Base-by-base conservation (phyloP, 208 protist genomes). In the Naegleria gruberi region DNA sequence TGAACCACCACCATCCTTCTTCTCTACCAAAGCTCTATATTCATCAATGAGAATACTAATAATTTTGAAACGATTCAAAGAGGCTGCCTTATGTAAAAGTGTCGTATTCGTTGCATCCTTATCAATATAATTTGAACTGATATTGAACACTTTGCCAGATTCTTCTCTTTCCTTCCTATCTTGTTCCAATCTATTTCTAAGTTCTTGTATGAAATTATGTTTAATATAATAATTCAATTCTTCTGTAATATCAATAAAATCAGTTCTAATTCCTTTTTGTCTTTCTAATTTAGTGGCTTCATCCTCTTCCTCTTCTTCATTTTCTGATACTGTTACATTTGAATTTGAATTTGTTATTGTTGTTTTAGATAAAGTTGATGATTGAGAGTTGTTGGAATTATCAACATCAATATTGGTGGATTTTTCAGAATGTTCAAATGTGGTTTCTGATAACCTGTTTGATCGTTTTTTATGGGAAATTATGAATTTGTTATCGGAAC, bases 21-120 rank as follows among this genome's bases (percentile, higher is more conserved):
- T 77, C 34, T 77, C 65, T 37, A 77, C 34, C 0, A 37, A 77
- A 77, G 65, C 65, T 77, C 65, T 77, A 8, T 77, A 77, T 37
- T 77, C 65, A 37, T 84, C 81, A 46, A 84, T 84, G 42, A 84
- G 44, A 41, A 84, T 43, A 44, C 42, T 19, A n/a, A 84, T 84
- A 84, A 84, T 44, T 45, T 84, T 45, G n/a, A 84, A 41, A 45
- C 81, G 34, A 84, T 84, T 45, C 12, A 40, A 44, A 45, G 41
- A 23, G 40, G 81, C 81, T 44, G 81, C 17, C 10, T 84, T 84
- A 26, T 84, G 81, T 5, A 84, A 5, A 0, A 84, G 40, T 45
- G 81, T 44, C 1, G 23, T 45, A 84, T 84, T 84, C 17, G 17
- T 84, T 44, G 81, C n/a, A 45, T 84, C 42, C n/a, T 84, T 84